phyloP scores from a whole-genome alignment of 1,139 yeast genomes.

The Yamadazyma friedrichii region DNA sequence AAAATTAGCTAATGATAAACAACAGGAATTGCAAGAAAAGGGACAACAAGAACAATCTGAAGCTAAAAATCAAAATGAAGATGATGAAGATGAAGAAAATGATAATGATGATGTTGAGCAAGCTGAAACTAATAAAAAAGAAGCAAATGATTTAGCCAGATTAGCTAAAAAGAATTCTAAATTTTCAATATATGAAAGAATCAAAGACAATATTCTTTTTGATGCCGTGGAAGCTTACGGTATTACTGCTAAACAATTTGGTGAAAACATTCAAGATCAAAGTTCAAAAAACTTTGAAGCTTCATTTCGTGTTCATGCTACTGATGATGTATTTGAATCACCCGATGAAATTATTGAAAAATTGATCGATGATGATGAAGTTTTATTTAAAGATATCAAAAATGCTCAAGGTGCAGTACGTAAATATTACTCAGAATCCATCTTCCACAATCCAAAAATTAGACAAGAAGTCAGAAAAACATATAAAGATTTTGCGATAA shows the following conservation, averaged over 20 bases:
- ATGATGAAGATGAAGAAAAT: conserved; percentile 14
- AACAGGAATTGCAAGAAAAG: conserved; percentile 11
- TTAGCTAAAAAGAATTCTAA: conserved; percentile 65
- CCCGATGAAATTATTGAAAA: conserved; percentile 67
- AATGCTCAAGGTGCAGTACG: conserved; percentile 75
- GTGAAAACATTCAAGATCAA: conserved; percentile 76
- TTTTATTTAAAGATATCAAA: conserved; percentile 56
- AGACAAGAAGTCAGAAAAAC: conserved; percentile 73
- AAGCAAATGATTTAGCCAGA: conserved; percentile 6
- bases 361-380: conserved; percentile 52
- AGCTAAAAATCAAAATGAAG: conserved; percentile 15
- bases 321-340: conserved; percentile 66
- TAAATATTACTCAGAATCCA: conserved; percentile 73
- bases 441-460: conserved; percentile 77
- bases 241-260: conserved; percentile 73
- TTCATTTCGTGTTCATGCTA: conserved; percentile 65
- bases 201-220: conserved; percentile 65
- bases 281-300: conserved; percentile 43
- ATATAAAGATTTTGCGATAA: conserved; percentile 64
- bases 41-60: conserved; percentile 14
- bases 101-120: conserved; percentile 13
- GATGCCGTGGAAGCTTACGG: conserved; percentile 74
- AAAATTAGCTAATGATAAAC: conserved; percentile 29
- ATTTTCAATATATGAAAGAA: conserved; percentile 71
- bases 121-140: conserved; percentile 51